Percentiles rank a stretch among this genome's conserved stretches.
Conservation (phyloP, 345 rosid genomes). For the Streptanthus diversifolius region DNA sequence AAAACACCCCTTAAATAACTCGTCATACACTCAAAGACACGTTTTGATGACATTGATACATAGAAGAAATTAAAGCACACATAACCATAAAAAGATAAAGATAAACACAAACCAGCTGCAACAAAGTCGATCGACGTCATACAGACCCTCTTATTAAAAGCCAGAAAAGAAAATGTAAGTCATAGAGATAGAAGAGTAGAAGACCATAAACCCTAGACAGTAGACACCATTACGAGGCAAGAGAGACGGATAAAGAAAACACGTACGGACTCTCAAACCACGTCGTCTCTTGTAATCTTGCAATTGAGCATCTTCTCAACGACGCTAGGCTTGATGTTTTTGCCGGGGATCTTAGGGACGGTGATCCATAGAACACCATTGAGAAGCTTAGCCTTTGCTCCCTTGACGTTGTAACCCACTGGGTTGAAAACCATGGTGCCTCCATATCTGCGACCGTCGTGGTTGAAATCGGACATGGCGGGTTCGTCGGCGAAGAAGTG, state of each 20-base stretch:
- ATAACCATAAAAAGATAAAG: too few species aligned
- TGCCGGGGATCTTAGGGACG: constrained; percentile 25
- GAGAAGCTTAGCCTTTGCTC: not conserved
- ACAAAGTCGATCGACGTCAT: not conserved
- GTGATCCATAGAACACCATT: constrained; percentile 28
- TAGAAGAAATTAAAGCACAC: too few species aligned
- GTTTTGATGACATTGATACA: too few species aligned
- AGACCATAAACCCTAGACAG: not conserved
- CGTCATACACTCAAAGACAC: too few species aligned
- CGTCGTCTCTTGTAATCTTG: not conserved
- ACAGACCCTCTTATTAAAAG: not conserved
- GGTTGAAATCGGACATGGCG: not conserved
- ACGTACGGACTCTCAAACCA: not conserved
- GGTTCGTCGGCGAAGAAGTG: constrained; percentile 32
- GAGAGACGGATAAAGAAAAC: not conserved
- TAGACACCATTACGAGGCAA: not conserved
- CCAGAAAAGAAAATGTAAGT: not conserved
- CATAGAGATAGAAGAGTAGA: fast-evolving
- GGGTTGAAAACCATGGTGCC: constrained; percentile 8
- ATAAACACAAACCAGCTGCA: not conserved
- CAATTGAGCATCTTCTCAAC: not conserved
- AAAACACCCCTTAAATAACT: too few species aligned
- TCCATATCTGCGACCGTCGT: constrained; percentile 18
- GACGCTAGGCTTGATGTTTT: not conserved
- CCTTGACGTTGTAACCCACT: not conserved